phyloP scores from a whole-genome alignment of 1,284 basidiomycete genomes.

The Trichosporon sp. region DNA sequence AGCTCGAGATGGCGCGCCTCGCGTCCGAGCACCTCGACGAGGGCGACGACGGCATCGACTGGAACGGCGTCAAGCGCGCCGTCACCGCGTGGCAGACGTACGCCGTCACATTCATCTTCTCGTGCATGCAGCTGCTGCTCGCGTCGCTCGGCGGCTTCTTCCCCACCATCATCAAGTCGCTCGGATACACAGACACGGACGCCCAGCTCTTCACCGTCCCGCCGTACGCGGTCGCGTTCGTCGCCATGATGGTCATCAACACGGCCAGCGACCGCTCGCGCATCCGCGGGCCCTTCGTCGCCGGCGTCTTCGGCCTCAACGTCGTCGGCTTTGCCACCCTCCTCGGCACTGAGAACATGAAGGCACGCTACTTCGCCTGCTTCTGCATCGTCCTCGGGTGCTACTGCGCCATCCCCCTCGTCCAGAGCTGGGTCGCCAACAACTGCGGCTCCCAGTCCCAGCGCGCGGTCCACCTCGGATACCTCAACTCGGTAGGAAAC shows the following conservation, averaged over 20 bases:
- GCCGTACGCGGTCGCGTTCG: constrained; percentile 22
- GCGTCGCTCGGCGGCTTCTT: constrained; percentile 69
- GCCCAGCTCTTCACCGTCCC: constrained; percentile 53
- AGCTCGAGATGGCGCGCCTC: constrained; percentile 32
- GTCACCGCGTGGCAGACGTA: constrained; percentile 57
- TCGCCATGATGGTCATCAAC: constrained; percentile 55
- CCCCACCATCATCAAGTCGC: constrained; percentile 66
- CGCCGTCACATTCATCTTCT: constrained; percentile 48
- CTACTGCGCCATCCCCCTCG: neutral
- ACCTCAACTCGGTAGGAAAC: constrained; percentile 25
- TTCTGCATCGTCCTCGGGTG: constrained; percentile 17
- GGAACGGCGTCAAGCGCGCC: constrained; percentile 53
- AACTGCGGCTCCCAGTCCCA: constrained; percentile 38
- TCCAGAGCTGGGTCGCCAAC: neutral
- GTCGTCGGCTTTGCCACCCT: constrained; percentile 48
- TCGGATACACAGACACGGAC: constrained; percentile 52
- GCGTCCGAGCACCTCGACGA: constrained; percentile 67
- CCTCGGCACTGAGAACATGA: constrained; percentile 29
- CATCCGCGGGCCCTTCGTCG: constrained; percentile 57
- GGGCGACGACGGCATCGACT: constrained; percentile 30
- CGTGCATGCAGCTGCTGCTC: constrained; percentile 60
- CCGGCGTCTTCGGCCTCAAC: constrained; percentile 22
- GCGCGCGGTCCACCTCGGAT: constrained; percentile 49
- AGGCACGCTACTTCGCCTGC: constrained; percentile 46
- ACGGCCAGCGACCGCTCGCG: constrained; percentile 66